phyloP scores from a whole-genome alignment of 768 basidiomycete species.

The Lactarius indigo region DNA sequence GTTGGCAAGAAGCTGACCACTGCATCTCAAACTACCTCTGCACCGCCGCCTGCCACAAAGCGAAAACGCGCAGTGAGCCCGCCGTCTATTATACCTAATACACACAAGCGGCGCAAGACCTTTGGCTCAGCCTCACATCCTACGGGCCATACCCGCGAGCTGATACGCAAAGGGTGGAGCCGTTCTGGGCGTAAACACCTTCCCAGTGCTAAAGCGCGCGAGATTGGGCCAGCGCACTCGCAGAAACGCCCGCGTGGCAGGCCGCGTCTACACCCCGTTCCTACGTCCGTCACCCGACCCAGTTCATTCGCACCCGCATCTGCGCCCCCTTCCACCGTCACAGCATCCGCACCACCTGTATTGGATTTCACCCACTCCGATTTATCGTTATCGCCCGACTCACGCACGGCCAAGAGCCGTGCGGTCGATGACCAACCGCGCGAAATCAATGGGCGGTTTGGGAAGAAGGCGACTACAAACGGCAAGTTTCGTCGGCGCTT shows the following conservation, averaged over 20 bases:
- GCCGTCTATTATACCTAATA: conserved; percentile 27
- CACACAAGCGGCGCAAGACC: conserved; percentile 49
- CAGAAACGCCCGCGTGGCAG: conserved; percentile 24
- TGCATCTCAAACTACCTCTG: conserved; percentile 36
- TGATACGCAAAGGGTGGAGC: conserved; percentile 28
- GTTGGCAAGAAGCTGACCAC: conserved; percentile 51
- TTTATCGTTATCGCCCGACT: conserved; percentile 2
- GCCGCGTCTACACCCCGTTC: conserved; percentile 18
- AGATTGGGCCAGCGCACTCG: conserved; percentile 29
- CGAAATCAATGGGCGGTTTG: conserved; percentile 62
- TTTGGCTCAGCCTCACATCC: conserved; percentile 5
- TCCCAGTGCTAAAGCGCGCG: conserved; percentile 34
- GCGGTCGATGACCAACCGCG: conserved; percentile 55
- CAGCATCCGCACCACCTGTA: conserved; percentile 15
- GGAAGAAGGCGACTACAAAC: conserved; percentile 53
- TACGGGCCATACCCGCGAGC: conserved; percentile 26
- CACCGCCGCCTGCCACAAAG: conserved; percentile 20
- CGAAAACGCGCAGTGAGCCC: conserved; percentile 24
- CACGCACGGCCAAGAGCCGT: conserved; percentile 40
- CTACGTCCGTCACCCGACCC: neutral
- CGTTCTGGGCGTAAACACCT: conserved; percentile 33
- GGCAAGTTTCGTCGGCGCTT: conserved; percentile 37
- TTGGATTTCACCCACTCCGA: conserved; percentile 10
- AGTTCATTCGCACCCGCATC: neutral
- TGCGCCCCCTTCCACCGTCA: neutral